phyloP scores from a whole-genome alignment of 345 rosid species.

The Gossypium mustelinum region DNA sequence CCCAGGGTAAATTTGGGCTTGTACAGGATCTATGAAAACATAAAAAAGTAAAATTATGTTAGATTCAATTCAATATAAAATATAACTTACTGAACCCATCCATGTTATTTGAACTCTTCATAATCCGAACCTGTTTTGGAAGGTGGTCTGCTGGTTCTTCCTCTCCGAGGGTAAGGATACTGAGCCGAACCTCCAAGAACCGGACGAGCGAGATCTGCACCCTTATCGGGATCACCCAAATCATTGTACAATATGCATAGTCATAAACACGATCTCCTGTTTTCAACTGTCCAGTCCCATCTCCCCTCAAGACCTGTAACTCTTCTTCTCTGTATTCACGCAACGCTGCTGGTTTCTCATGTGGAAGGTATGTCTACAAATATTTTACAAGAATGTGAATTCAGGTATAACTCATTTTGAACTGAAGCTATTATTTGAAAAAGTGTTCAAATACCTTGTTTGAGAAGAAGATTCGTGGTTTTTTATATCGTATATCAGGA shows the following conservation, averaged over 20 bases:
- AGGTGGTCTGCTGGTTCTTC: constrained; percentile 59
- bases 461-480: constrained; percentile 59
- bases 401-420: too few species aligned
- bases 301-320: too few species aligned
- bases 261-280: constrained; percentile 46
- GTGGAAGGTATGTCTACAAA: too few species aligned
- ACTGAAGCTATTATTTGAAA: too few species aligned
- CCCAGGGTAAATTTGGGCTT: too few species aligned
- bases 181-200: constrained; percentile 65
- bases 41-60: not conserved
- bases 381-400: too few species aligned
- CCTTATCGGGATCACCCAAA: constrained; percentile 41
- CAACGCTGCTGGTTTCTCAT: too few species aligned
- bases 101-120: too few species aligned
- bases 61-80: not conserved
- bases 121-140: constrained; percentile 19
- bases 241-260: constrained; percentile 67
- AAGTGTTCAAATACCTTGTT: constrained; percentile 40
- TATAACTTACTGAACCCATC: too few species aligned
- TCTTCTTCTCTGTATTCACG: too few species aligned
- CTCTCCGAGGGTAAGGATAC: constrained; percentile 77
- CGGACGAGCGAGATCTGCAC: constrained; percentile 42
- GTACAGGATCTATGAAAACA: not conserved
- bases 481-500: constrained; percentile 35
- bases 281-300: too few species aligned